These are phyloP conservation scores for Fusarium azukiicola DNA, from an alignment of 2,329 filamentous ascomycete species.

Conservation along the genomic window DNA sequence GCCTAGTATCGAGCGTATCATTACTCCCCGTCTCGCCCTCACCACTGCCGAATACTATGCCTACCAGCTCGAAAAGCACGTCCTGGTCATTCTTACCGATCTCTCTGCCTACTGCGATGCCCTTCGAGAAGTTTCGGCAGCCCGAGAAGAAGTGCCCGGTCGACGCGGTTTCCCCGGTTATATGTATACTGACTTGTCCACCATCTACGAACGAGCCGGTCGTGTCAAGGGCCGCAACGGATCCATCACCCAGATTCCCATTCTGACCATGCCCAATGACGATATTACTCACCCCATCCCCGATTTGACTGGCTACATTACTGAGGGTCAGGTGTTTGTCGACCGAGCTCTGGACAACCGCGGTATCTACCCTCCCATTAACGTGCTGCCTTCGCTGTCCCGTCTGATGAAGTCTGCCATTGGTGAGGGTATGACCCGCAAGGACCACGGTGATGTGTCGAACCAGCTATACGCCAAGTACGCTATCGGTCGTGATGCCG, in stretches of 20 bases:
- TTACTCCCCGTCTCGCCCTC: slow-evolving; percentile 97
- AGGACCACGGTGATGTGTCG: slow-evolving; percentile 98
- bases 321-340: slow-evolving; percentile 98
- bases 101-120: slow-evolving; percentile 99
- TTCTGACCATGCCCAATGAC: slow-evolving; percentile 99
- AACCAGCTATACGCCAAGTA: slow-evolving; percentile 99
- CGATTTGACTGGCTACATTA: slow-evolving; percentile 99
- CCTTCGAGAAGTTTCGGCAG: slow-evolving; percentile 98
- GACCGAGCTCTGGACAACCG: slow-evolving; percentile 97
- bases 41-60: slow-evolving; percentile 99
- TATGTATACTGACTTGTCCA: slow-evolving; percentile 99
- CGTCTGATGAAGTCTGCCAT: slow-evolving; percentile 99
- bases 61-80: slow-evolving; percentile 99
- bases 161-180: slow-evolving; percentile 99
- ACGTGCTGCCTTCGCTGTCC: slow-evolving; percentile 97
- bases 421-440: slow-evolving; percentile 97
- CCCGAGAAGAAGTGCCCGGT: slow-evolving; percentile 98
- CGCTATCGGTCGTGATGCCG: slow-evolving; percentile 98
- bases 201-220: slow-evolving; percentile 99
- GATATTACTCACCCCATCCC: slow-evolving; percentile 99
- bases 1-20: slow-evolving; percentile 97
- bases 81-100: slow-evolving; percentile 98
- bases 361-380: slow-evolving; percentile 99
- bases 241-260: slow-evolving; percentile 99
- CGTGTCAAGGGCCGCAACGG: slow-evolving; percentile 98